Percentiles rank a stretch among this genome's conserved stretches.
phyloP scores from a whole-genome alignment of 2,329 filamentous ascomycete genomes.

The Colletotrichum tabaci region DNA sequence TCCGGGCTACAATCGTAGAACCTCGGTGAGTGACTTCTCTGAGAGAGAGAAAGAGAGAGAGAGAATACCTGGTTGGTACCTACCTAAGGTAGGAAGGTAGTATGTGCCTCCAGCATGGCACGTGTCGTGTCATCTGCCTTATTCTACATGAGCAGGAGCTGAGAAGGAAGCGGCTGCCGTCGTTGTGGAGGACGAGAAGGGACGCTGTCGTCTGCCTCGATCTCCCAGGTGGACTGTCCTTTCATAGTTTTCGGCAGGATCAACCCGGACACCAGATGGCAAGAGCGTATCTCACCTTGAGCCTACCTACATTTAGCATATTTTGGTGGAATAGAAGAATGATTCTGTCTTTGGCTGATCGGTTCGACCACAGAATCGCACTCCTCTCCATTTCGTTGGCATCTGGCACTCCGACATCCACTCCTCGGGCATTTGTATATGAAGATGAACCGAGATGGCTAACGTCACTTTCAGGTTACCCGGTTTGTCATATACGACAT shows the following conservation, averaged over 20 bases:
- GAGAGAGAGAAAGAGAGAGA: background rate
- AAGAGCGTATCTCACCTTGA: background rate
- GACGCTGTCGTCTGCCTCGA: slow-evolving; percentile 3
- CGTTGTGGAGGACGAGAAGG: background rate
- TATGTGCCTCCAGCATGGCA: slow-evolving; percentile 10
- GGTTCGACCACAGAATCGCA: background rate
- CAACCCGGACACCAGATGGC: background rate
- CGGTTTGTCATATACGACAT: background rate
- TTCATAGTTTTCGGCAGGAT: background rate
- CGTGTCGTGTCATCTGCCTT: background rate
- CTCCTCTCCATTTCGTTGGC: background rate
- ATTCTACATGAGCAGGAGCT: background rate
- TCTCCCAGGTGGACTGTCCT: background rate
- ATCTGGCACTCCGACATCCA: background rate
- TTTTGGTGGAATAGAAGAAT: no score
- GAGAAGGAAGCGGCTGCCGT: background rate
- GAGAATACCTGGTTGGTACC: no score
- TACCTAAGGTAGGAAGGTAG: no score
- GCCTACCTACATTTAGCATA: no score
- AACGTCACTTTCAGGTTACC: background rate
- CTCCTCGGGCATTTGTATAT: background rate
- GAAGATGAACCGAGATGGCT: background rate
- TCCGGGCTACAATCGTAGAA: background rate
- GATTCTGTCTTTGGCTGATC: background rate
- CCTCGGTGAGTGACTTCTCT: slow-evolving; percentile 3